Evolutionary conservation across 352 stramenopile species (phyloP).

Genomic region (Albugo candida): DNA sequence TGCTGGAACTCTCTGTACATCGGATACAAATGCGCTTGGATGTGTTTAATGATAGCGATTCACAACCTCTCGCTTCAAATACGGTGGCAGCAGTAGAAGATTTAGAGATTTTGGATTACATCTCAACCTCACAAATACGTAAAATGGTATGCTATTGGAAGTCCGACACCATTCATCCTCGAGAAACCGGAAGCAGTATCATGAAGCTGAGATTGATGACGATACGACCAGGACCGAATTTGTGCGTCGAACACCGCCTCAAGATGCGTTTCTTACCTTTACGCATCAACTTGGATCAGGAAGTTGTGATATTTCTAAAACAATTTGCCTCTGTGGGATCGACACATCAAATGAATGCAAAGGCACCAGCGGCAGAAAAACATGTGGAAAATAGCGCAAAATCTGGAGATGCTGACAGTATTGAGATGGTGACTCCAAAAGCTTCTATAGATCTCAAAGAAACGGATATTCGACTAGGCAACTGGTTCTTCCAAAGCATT

Average conservation of each 20-base stretch:
- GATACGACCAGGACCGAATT: constrained; percentile 42
- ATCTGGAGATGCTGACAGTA: constrained; percentile 17
- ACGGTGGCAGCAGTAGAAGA: constrained; percentile 55
- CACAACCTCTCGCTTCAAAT: constrained; percentile 53
- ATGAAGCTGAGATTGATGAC: constrained; percentile 62
- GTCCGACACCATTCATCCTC: constrained; percentile 54
- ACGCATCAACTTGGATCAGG: constrained; percentile 72
- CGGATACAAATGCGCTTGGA: constrained; percentile 71
- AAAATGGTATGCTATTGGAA: constrained; percentile 85
- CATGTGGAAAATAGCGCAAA: background rate
- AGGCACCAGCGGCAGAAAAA: background rate
- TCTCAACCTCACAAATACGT: constrained; percentile 77
- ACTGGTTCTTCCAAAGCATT: constrained; percentile 78
- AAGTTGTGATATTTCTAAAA: constrained; percentile 71
- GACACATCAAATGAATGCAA: background rate
- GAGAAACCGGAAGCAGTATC: constrained; percentile 73
- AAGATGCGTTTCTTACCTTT: constrained; percentile 56
- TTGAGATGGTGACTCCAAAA: constrained; percentile 25
- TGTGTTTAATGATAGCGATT: constrained; percentile 58
- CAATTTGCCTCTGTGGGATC: constrained; percentile 54
- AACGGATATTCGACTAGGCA: constrained; percentile 22
- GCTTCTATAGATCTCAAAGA: constrained; percentile 13
- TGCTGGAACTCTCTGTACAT: constrained; percentile 66
- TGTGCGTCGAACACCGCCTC: constrained; percentile 69
- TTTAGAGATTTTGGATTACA: constrained; percentile 75